Evolutionary conservation across 768 basidiomycete genomes (phyloP).

Genomic region (Tephrocybe sp.): DNA sequence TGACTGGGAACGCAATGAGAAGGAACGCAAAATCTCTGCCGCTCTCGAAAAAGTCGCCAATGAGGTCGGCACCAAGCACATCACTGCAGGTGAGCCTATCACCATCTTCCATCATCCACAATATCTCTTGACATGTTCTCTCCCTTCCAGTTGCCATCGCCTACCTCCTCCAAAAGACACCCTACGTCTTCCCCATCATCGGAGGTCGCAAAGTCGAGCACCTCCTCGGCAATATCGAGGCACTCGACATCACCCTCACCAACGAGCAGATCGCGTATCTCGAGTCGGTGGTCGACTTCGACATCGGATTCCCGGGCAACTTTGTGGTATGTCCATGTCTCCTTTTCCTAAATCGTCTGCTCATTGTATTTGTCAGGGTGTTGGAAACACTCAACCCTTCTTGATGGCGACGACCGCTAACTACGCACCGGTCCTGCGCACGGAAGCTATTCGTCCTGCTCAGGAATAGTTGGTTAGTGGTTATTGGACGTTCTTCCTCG

Average conservation of each 20-base stretch:
- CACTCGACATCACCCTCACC: conserved; percentile 45
- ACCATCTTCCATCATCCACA: too few species aligned
- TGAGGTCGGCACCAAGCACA: conserved; percentile 33
- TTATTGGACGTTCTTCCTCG: too few species aligned
- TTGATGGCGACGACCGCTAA: not conserved
- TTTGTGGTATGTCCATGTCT: conserved; percentile 28
- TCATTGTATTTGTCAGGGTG: not conserved
- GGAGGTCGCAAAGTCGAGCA: conserved; percentile 56
- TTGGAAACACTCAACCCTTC: not conserved
- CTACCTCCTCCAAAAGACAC: conserved; percentile 54
- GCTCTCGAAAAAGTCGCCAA: conserved; percentile 39
- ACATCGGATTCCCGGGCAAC: conserved; percentile 43
- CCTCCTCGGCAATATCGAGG: conserved; percentile 48
- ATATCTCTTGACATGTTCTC: conserved; percentile 10
- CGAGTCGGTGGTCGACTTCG: conserved; percentile 43
- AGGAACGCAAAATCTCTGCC: conserved; percentile 29
- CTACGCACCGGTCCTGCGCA: not conserved
- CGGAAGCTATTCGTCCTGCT: not conserved
- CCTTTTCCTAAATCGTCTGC: too few species aligned
- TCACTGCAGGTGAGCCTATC: conserved; percentile 24
- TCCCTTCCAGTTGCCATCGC: conserved; percentile 45
- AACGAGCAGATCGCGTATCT: conserved; percentile 44
- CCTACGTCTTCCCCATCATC: conserved; percentile 52
- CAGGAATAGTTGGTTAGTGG: conserved; percentile 7
- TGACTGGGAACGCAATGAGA: conserved; percentile 34